Evolutionary conservation across 352 stramenopile species (phyloP).

Genomic region (Globisporangium camurandrum): DNA sequence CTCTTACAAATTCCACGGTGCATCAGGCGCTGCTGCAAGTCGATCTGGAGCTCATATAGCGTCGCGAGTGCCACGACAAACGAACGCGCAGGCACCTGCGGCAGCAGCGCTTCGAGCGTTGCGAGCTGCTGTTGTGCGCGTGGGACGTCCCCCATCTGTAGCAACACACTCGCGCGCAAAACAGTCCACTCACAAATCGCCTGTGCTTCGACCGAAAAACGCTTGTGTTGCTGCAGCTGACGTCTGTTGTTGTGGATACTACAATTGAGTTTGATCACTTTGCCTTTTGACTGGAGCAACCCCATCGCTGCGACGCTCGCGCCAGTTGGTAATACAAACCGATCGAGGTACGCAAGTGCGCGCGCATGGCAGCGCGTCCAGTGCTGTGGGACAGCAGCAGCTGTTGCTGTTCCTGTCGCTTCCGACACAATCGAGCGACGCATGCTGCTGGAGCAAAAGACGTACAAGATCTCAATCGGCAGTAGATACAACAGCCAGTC

Average conservation of each 20-base stretch:
- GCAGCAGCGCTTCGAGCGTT: conserved; percentile 8
- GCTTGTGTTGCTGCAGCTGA: not conserved
- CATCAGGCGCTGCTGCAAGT: conserved; percentile 12
- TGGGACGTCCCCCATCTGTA: conserved; percentile 20
- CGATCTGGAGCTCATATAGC: conserved; percentile 29
- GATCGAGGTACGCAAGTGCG: conserved; percentile 10
- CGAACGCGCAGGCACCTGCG: conserved; percentile 12
- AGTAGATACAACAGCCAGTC: conserved; percentile 26
- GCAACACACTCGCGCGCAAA: conserved; percentile 24
- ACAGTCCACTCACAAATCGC: conserved; percentile 23
- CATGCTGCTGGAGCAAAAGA: conserved; percentile 20
- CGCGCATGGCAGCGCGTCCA: not conserved
- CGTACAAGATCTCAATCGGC: conserved; percentile 31
- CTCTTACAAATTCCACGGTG: not conserved
- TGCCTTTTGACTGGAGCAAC: conserved; percentile 7
- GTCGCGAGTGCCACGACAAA: conserved; percentile 28
- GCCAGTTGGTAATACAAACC: conserved; percentile 7
- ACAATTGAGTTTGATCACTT: conserved; percentile 12
- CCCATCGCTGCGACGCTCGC: conserved; percentile 5
- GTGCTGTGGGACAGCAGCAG: not conserved
- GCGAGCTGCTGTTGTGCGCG: conserved; percentile 21
- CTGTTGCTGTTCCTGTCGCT: not conserved
- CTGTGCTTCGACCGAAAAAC: conserved; percentile 5
- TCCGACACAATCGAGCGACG: not conserved
- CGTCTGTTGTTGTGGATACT: no score